Conservation (phyloP, 306 rosid species). For the Crataegus laevigata region DNA sequence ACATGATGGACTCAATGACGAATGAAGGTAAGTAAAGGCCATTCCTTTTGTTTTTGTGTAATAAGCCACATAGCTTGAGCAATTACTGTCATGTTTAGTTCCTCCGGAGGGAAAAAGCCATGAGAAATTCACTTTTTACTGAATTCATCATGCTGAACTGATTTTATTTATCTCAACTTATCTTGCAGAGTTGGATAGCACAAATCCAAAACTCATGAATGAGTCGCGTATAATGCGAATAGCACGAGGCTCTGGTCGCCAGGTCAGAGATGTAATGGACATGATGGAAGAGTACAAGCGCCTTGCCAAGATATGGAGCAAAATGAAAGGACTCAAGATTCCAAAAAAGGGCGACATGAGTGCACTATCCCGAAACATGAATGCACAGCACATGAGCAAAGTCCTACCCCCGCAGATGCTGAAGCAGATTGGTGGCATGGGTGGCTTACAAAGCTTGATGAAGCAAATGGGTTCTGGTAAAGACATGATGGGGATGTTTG, state of each 20-base stretch:
- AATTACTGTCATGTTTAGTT: background rate
- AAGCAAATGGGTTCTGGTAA: conserved; percentile 71
- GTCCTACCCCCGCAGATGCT: conserved; percentile 80
- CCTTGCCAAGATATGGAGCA: conserved; percentile 74
- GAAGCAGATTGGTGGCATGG: conserved; percentile 84
- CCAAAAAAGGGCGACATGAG: conserved; percentile 82
- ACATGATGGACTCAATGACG: conserved; percentile 99
- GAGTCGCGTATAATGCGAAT: conserved; percentile 78
- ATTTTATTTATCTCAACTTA: background rate
- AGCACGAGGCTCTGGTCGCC: conserved; percentile 81
- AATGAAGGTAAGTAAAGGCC: conserved; percentile 49
- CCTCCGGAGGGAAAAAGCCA: no score
- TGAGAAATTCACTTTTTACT: background rate
- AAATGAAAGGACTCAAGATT: conserved; percentile 74
- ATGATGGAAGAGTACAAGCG: conserved; percentile 89
- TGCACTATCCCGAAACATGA: conserved; percentile 64
- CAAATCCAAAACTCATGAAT: conserved; percentile 66
- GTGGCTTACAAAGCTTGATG: conserved; percentile 82
- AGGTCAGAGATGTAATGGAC: conserved; percentile 54
- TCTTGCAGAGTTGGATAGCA: conserved; percentile 74
- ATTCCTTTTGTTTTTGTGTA: background rate
- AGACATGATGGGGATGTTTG: conserved; percentile 88
- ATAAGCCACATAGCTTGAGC: background rate
- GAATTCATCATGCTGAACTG: background rate
- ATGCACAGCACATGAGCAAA: conserved; percentile 80